Conservation (phyloP, 345 rosid genomes). For the Syzygium grande region DNA sequence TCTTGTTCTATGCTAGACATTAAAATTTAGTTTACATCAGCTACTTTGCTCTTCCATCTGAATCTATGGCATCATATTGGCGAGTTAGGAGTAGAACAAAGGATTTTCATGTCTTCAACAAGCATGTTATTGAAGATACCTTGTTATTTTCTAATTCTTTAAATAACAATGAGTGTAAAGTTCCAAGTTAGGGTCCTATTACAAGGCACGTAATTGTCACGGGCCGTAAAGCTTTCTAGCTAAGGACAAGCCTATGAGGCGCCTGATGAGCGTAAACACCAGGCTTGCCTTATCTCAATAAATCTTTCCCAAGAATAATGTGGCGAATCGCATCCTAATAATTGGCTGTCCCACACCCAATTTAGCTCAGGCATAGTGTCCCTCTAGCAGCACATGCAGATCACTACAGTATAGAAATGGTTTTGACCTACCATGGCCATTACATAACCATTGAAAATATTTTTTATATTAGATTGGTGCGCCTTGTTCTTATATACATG, state of each 20-base stretch:
- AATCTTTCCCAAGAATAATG: not conserved
- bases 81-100: not conserved
- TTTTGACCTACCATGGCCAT: not conserved
- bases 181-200: not conserved
- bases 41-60: not conserved
- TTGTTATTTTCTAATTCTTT: not conserved
- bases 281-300: not conserved
- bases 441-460: too few relatives aligned
- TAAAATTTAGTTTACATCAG: not conserved
- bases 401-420: not conserved
- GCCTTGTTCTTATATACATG: too few relatives aligned
- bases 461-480: too few relatives aligned
- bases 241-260: not conserved
- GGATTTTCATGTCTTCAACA: not conserved
- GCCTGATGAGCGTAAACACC: not conserved
- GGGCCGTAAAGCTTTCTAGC: not conserved
- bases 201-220: not conserved
- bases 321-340: not conserved
- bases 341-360: not conserved
- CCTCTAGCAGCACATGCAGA: not conserved
- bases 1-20: not conserved
- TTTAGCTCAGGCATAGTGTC: not conserved
- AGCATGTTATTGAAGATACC: not conserved
- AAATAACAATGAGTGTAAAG: not conserved
- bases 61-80: not conserved